Conservation (phyloP, 2,329 filamentous ascomycete genomes). For the Paecilomyces sp. region DNA sequence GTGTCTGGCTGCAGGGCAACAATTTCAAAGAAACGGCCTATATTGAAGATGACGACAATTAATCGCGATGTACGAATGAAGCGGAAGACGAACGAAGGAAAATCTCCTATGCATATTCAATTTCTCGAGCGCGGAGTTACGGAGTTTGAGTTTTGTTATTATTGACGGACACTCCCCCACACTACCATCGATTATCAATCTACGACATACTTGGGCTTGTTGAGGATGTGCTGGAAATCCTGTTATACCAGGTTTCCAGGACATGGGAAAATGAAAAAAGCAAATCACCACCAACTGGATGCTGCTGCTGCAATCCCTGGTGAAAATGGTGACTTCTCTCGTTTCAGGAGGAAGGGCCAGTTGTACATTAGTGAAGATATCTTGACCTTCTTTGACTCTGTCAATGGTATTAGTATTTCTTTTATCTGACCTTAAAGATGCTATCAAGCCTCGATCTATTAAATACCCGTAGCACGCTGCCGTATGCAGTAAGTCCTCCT, state of each 20-base stretch:
- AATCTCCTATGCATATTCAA: neutral
- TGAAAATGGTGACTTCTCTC: neutral
- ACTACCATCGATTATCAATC: neutral
- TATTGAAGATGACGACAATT: slow-evolving; percentile 22
- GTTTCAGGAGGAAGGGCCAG: neutral
- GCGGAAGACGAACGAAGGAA: neutral
- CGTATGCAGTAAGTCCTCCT: no score
- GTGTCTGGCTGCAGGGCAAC: slow-evolving; percentile 32
- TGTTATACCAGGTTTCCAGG: neutral
- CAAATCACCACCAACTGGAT: neutral
- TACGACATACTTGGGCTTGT: neutral
- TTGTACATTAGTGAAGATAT: neutral
- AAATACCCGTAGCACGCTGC: neutral
- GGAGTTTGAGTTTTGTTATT: slow-evolving; percentile 3
- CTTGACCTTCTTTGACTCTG: neutral
- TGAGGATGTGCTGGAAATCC: neutral
- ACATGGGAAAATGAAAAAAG: neutral
- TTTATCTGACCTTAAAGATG: neutral
- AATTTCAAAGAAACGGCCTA: slow-evolving; percentile 15
- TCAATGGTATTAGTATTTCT: neutral
- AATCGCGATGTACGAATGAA: slow-evolving; percentile 1
- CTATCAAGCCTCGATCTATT: neutral
- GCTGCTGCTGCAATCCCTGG: neutral
- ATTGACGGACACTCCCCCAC: neutral
- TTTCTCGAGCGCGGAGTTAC: slow-evolving; percentile 8